These are phyloP conservation scores for Tulasnella sp. DNA, from an alignment of 768 basidiomycete species.

Conservation along the genomic window DNA sequence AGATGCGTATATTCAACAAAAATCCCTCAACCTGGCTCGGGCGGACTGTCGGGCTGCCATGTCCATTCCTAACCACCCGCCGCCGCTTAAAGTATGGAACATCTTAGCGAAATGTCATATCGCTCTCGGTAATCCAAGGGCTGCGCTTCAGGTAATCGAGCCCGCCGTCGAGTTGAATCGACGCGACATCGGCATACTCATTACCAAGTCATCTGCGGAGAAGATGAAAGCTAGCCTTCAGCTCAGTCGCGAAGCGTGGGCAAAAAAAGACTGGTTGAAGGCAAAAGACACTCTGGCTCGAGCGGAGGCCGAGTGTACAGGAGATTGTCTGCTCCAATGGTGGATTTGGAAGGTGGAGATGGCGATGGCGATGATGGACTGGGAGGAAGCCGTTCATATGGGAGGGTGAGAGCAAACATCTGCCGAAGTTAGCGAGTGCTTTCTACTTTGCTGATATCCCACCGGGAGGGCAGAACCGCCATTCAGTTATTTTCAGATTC, in stretches of 20 bases:
- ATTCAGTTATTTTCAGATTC: slow-evolving; percentile 59
- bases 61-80: too few relatives aligned
- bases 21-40: too few relatives aligned
- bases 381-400: slow-evolving; percentile 51
- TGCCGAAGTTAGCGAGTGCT: too few relatives aligned
- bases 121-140: too few relatives aligned
- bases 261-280: slow-evolving; percentile 60
- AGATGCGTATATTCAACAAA: too few relatives aligned
- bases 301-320: slow-evolving; percentile 49
- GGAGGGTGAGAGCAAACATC: too few relatives aligned
- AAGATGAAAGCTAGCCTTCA: slow-evolving; percentile 54
- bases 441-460: too few relatives aligned
- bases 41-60: too few relatives aligned
- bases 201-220: slow-evolving; percentile 50
- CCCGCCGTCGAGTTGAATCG: slow-evolving; percentile 51
- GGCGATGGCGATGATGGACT: slow-evolving; percentile 56
- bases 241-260: slow-evolving; percentile 48
- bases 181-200: slow-evolving; percentile 44
- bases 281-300: slow-evolving; percentile 69
- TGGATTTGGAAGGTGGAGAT: slow-evolving; percentile 71
- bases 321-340: slow-evolving; percentile 70
- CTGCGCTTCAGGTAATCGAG: slow-evolving; percentile 58
- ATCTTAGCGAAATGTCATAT: too few relatives aligned
- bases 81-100: too few relatives aligned
- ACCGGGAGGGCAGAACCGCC: slow-evolving; percentile 49